Percentiles rank a stretch among this genome's conserved stretches.
Conservation (phyloP, 2,329 filamentous ascomycete species). For the Colletotrichum agaves region DNA sequence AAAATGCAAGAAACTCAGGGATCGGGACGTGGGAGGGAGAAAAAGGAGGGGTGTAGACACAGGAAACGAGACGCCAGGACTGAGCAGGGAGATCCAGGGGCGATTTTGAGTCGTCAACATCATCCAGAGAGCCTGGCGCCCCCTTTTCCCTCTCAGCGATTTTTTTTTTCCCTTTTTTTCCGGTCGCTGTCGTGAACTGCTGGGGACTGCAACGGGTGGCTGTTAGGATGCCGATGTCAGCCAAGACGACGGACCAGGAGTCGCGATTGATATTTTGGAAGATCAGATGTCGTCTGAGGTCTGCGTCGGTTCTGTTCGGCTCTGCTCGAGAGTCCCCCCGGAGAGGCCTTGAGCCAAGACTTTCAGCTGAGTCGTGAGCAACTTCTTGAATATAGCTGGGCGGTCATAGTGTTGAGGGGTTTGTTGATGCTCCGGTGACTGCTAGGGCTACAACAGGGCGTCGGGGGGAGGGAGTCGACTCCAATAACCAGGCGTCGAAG, state of each 20-base stretch:
- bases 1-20: constrained; percentile 1
- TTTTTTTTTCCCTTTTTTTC: constrained; percentile 5
- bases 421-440: neutral
- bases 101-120: neutral
- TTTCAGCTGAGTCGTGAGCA: constrained; percentile 2
- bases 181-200: neutral
- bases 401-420: constrained; percentile 6
- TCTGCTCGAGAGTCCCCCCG: constrained; percentile 12
- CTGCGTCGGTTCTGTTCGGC: constrained; percentile 2
- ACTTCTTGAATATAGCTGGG: constrained; percentile 17
- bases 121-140: no score
- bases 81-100: neutral
- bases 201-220: neutral
- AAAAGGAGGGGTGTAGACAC: constrained; percentile 11
- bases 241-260: constrained; percentile 13
- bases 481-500: no score
- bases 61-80: constrained; percentile 17
- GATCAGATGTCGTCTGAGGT: constrained; percentile 19
- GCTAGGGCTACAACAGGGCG: neutral
- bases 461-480: no score
- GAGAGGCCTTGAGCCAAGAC: neutral
- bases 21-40: constrained; percentile 15
- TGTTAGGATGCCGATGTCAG: constrained; percentile 19
- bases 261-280: constrained; percentile 3
- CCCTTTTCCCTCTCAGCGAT: neutral